A percentile compares a stretch with the other conserved stretches of the same genome.
Evolutionary conservation across 1,284 basidiomycete species (phyloP).

Genomic region (Ganoderma lingzhi): DNA sequence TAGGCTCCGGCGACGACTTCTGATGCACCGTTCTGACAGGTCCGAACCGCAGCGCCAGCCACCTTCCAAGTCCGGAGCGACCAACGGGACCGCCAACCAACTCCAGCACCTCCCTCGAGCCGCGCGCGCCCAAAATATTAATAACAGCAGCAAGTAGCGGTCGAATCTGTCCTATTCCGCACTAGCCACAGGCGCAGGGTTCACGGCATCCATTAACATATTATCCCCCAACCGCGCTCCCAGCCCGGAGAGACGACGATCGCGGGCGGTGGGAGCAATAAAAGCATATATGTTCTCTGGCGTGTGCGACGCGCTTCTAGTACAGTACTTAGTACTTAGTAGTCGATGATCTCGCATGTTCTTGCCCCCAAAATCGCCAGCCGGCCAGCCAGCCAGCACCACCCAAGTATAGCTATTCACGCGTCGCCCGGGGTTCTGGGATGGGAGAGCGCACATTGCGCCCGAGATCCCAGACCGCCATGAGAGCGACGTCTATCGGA

Average conservation of each 20-base stretch:
- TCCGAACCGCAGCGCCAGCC: neutral
- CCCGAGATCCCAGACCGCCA: conserved; percentile 5
- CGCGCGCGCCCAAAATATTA: neutral
- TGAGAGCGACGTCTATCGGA: conserved; percentile 7
- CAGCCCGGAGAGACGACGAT: neutral
- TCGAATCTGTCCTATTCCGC: neutral
- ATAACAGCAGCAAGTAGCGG: neutral
- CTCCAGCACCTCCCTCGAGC: neutral
- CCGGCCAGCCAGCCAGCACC: too few species aligned
- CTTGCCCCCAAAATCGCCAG: neutral
- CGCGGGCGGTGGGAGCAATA: conserved; percentile 4
- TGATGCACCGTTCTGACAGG: neutral
- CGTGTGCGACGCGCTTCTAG: neutral
- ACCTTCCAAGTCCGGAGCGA: neutral
- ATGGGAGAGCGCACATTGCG: neutral
- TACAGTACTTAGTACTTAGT: too few species aligned
- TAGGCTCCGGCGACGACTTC: neutral
- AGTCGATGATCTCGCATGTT: neutral
- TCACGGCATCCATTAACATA: neutral
- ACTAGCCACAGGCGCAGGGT: neutral
- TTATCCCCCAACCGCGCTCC: neutral
- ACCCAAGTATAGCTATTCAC: neutral
- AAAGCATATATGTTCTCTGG: neutral
- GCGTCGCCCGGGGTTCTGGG: neutral
- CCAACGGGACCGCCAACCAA: neutral